phyloP scores from a whole-genome alignment of 495 filamentous ascomycete species.

The Lineolata rhizophorae region DNA sequence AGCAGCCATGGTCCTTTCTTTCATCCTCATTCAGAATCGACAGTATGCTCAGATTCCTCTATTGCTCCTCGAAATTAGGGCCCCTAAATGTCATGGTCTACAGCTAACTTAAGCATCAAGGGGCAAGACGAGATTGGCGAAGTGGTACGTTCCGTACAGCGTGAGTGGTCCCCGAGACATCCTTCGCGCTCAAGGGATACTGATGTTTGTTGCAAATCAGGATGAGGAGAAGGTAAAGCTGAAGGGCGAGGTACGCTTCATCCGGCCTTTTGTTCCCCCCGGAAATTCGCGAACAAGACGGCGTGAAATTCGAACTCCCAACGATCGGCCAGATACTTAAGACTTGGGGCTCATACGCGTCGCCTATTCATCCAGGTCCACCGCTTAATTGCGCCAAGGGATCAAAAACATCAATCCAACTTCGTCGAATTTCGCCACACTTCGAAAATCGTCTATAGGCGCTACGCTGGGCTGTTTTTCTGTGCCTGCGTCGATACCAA shows the following conservation, averaged over 20 bases:
- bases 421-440: constrained; percentile 88
- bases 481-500: constrained; percentile 98
- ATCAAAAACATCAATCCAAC: constrained; percentile 98
- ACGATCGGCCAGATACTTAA: not conserved
- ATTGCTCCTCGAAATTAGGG: too few relatives aligned
- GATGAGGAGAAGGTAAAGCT: constrained; percentile 91
- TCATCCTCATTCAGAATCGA: constrained; percentile 91
- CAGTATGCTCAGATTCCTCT: constrained; percentile 38
- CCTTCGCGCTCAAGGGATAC: not conserved
- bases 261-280: not conserved
- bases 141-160: constrained; percentile 94
- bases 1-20: constrained; percentile 60
- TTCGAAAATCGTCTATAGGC: constrained; percentile 77
- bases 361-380: constrained; percentile 77
- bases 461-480: constrained; percentile 95
- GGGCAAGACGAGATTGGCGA: constrained; percentile 92
- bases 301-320: too few relatives aligned
- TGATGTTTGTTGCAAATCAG: too few relatives aligned
- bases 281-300: too few relatives aligned
- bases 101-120: constrained; percentile 26
- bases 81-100: too few relatives aligned
- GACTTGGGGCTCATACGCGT: too few relatives aligned
- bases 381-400: constrained; percentile 86
- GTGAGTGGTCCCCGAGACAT: constrained; percentile 19
- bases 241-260: constrained; percentile 28